Percentiles rank a stretch among this genome's conserved stretches.
These are phyloP conservation scores for Aspergillus bertholletiae DNA, from an alignment of 495 filamentous ascomycete species.

Conservation along the genomic window DNA sequence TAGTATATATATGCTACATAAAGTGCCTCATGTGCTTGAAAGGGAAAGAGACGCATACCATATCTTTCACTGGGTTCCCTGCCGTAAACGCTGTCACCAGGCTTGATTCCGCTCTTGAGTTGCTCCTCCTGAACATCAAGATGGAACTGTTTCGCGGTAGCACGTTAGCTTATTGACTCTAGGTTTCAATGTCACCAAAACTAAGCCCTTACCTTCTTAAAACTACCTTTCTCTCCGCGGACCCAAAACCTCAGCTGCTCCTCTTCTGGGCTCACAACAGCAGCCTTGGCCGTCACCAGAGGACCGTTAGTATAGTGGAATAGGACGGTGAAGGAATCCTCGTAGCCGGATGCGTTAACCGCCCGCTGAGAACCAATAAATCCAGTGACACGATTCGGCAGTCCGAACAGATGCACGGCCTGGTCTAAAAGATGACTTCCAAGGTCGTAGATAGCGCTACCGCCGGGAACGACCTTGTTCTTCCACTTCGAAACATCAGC, in stretches of 20 bases:
- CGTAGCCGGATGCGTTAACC: slow-evolving; percentile 52
- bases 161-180: background rate
- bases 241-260: slow-evolving; percentile 79
- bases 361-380: slow-evolving; percentile 65
- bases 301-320: slow-evolving; percentile 60
- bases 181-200: background rate
- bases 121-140: slow-evolving; percentile 83
- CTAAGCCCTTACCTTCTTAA: slow-evolving; percentile 55
- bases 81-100: slow-evolving; percentile 63
- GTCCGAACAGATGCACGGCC: slow-evolving; percentile 71
- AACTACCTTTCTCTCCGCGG: slow-evolving; percentile 75
- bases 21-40: no score
- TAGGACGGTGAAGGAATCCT: slow-evolving; percentile 67
- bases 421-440: slow-evolving; percentile 85
- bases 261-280: slow-evolving; percentile 64
- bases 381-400: slow-evolving; percentile 65
- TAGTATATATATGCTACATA: background rate
- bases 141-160: slow-evolving; percentile 40
- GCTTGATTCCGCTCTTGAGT: slow-evolving; percentile 63
- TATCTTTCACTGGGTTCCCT: slow-evolving; percentile 55
- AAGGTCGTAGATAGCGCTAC: slow-evolving; percentile 76
- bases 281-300: slow-evolving; percentile 65
- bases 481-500: slow-evolving; percentile 62
- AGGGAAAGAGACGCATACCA: slow-evolving; percentile 26
- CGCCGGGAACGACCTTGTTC: slow-evolving; percentile 60